These are phyloP conservation scores for Bolboschoenoplectus hybrid DNA, from an alignment of 202 grass and related monocot species.

Conservation along the genomic window DNA sequence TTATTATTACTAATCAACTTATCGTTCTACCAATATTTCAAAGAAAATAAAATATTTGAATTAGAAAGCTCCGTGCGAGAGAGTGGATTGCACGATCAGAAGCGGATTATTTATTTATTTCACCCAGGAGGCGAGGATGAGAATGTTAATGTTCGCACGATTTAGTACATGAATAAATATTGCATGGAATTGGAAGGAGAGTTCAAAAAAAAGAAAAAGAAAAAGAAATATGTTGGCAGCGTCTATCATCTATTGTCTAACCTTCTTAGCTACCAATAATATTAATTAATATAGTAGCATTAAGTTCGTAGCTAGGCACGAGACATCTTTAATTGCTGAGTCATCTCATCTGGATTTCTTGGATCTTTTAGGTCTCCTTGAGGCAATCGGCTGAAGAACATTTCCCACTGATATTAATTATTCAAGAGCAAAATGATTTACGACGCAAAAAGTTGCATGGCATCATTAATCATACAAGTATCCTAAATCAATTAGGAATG, in stretches of 20 bases:
- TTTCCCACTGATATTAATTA: background rate
- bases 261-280: background rate
- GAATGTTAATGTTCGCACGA: constrained; percentile 24
- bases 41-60: constrained; percentile 4
- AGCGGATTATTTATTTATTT: background rate
- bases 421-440: background rate
- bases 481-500: too few species aligned
- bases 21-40: background rate
- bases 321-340: background rate
- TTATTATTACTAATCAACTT: background rate
- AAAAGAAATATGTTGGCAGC: background rate
- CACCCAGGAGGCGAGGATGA: background rate
- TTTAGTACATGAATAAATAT: background rate
- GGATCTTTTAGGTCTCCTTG: background rate
- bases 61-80: background rate
- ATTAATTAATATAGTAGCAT: background rate
- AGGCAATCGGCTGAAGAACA: background rate
- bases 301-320: background rate
- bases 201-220: background rate
- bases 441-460: background rate
- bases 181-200: background rate
- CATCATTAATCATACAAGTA: too few species aligned
- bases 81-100: constrained; percentile 14
- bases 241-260: background rate
- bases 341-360: background rate